Base-by-base conservation (phyloP, 1,284 basidiomycete species). In the Schizopora paradoxa region DNA sequence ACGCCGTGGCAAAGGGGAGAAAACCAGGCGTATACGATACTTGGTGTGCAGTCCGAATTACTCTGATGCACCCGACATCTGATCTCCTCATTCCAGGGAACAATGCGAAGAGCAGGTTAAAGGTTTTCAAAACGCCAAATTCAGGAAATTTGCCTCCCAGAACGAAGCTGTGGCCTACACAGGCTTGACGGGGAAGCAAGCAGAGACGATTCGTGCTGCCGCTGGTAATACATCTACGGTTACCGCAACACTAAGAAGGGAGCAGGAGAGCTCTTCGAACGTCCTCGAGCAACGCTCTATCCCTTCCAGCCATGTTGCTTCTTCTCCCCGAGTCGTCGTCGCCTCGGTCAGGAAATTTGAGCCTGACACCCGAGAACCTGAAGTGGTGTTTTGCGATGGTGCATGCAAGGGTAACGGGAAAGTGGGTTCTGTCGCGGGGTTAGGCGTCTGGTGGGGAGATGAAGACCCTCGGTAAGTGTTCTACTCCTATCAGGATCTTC, bases 341-440 rank as follows among this genome's bases (percentile, higher is more conserved):
- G 26, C 39, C 18, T 31, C 37, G 34, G 38, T 18, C 40, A 35
- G 27, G 28, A 34, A 38, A 45, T 13, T 38, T 25, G 16, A 48
- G 43, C 19, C 40, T 44, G 18, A 36, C 28, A 6, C 13, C 21
- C 1, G 26, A 31, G 39, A 43, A 43, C 42, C n/a, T 56, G 62
- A 72, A 40, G 64, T 81, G 11, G 86, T 91, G 2, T 92, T 86
- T 57, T 80, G 73, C 14, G 90, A 93, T 60, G 90, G 91, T 7
- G 83, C 89, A 1, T 90, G 87, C 45, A 77, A 74, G 54, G 75
- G 78, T 3, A 93, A 93, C 56, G 91, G 90, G 0, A 63, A 74
- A 56, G 22, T 22, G 4, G 73, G 70, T 4, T 70, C 81, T 0
- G 46, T 74, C 13, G 87, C 85, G 1, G 86, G 87, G 2, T 62